Conservation (phyloP, 148 eudicot species). For the Vaccinium vitisidaea region DNA sequence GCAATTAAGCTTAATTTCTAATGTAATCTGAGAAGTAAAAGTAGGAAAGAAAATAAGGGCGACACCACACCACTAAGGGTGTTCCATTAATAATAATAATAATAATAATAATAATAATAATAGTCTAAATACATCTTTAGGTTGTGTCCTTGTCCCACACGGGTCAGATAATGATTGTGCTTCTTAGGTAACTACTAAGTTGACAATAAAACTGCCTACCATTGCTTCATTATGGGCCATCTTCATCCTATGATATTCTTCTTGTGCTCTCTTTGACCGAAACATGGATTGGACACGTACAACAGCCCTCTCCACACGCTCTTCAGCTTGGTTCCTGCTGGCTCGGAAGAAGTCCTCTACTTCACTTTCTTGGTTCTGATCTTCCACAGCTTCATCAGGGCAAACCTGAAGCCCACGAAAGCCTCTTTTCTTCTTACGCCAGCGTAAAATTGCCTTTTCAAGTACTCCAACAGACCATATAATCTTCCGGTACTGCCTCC, state of each 20-base stretch:
- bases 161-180: not conserved
- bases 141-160: not conserved
- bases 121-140: not conserved
- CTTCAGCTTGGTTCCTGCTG: slow-evolving; percentile 87
- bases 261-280: slow-evolving; percentile 83
- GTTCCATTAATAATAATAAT: too few species aligned
- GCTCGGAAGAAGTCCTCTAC: slow-evolving; percentile 76
- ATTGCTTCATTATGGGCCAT: slow-evolving; percentile 36
- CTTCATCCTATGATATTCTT: slow-evolving; percentile 89
- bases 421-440: slow-evolving; percentile 85
- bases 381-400: slow-evolving; percentile 34
- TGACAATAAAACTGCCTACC: slow-evolving; percentile 28
- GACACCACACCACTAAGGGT: too few species aligned
- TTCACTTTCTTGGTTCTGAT: slow-evolving; percentile 39
- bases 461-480: slow-evolving; percentile 88
- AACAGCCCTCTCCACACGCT: slow-evolving; percentile 85
- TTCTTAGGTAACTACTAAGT: not conserved
- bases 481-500: slow-evolving; percentile 73
- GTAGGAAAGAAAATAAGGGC: too few species aligned
- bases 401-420: slow-evolving; percentile 71
- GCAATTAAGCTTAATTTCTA: too few species aligned
- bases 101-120: too few species aligned
- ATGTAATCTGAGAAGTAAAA: too few species aligned
- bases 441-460: slow-evolving; percentile 83
- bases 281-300: slow-evolving; percentile 92